Base-by-base conservation (phyloP, 2,329 filamentous ascomycete genomes). In the Curvularia eragrostidis region DNA sequence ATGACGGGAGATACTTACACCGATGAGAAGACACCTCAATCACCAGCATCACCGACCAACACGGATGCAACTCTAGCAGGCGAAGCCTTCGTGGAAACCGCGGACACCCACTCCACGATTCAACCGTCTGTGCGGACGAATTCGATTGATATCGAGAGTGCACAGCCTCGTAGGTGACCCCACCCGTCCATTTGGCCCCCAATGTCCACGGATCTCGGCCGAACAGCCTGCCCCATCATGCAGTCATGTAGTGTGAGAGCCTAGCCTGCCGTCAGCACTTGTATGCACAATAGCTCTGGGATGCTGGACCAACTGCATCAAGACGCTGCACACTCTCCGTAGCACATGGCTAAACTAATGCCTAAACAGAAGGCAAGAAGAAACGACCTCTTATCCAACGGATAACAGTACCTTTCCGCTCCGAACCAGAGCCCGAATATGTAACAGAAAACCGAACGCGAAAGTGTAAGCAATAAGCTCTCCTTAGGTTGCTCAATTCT, bases 361-460 rank as follows among this genome's bases (percentile, higher is more conserved):
- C 49, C 21, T 38, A 13, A 47, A 4, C 48, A 73, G 68, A 64
- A 12, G 50, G 63, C 10, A 61, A 65, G 32, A 70, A 71, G 47
- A 63, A 68, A 48, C 59, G 58, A n/a, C 68, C 72, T 15, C 49
- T 74, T 5, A 41, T 76, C 4, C 68, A 62, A 28, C 58, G 72
- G 21, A 66, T 75, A 32, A 73, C 71, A 21, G 59, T 61, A 5
- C 65, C 73, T 7, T 75, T 76, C 49, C 72, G 66, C 43, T 62
- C 65, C 0, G 62, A 61, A 18, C 72, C 72, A 19, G 74, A 76
- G 2, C 72, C 73, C 5, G 19, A 52, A 9, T 63, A 54, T 48
- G 66, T 76, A n/a, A 70, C 66, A 3, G 72, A 75, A 48, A 75
- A 65, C 12, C 71, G 54, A 13, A 76, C 73, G n/a, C 62, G 71